phyloP scores from a whole-genome alignment of 495 filamentous ascomycete species.

The Chaetomium cochliodes region DNA sequence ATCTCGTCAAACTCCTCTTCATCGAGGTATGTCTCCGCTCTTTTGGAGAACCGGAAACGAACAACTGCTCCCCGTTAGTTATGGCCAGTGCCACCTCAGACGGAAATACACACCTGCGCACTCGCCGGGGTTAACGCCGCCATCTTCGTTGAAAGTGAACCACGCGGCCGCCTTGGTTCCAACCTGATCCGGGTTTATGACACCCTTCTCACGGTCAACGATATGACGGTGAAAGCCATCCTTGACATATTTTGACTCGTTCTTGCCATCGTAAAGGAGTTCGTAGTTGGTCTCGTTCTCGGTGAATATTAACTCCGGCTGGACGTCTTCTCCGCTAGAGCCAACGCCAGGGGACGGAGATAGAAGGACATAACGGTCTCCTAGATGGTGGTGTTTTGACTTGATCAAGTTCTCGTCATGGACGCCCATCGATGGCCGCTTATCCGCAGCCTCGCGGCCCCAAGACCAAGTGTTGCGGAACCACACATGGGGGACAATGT shows the following conservation, averaged over 20 bases:
- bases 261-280: conserved; percentile 70
- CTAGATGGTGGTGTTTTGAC: conserved; percentile 72
- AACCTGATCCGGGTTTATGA: conserved; percentile 72
- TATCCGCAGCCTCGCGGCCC: conserved; percentile 68
- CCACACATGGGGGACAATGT: conserved; percentile 94
- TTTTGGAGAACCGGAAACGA: conserved; percentile 80
- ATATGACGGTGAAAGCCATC: conserved; percentile 92
- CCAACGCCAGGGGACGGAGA: conserved; percentile 87
- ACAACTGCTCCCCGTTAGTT: conserved; percentile 57
- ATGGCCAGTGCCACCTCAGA: not conserved
- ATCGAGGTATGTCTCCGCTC: conserved; percentile 72
- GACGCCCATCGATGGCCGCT: conserved; percentile 72
- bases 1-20: conserved; percentile 91
- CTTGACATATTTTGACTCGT: conserved; percentile 82
- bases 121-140: conserved; percentile 82
- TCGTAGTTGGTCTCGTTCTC: conserved; percentile 92
- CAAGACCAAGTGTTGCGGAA: conserved; percentile 97
- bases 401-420: conserved; percentile 63
- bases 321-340: conserved; percentile 72
- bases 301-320: conserved; percentile 82
- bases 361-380: conserved; percentile 78
- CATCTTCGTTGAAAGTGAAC: conserved; percentile 86
- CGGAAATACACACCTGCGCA: conserved; percentile 60
- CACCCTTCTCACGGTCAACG: conserved; percentile 73
- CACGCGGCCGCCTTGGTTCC: conserved; percentile 91